These are phyloP conservation scores for Dioszegia aurantiaca DNA, from an alignment of 768 basidiomycete genomes.

Conservation along the genomic window DNA sequence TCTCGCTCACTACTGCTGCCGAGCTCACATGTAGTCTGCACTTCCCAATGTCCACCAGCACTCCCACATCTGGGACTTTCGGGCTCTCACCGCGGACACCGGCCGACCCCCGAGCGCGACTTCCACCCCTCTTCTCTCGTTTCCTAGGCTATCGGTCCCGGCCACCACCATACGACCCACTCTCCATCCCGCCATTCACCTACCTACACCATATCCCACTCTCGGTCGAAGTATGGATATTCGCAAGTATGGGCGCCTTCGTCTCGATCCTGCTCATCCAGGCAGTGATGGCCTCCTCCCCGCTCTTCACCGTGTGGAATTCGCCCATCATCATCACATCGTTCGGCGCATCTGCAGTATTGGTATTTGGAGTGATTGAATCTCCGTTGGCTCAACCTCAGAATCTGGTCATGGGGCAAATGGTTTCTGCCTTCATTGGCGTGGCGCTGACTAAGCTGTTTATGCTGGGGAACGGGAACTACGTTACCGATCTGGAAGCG, in stretches of 20 bases:
- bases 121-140: constrained; percentile 4
- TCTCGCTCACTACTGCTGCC: no score
- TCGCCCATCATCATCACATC: constrained; percentile 32
- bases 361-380: constrained; percentile 35
- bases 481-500: constrained; percentile 17
- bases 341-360: constrained; percentile 39
- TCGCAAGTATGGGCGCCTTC: constrained; percentile 31
- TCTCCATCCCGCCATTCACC: constrained; percentile 29
- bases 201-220: constrained; percentile 30
- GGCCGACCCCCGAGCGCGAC: neutral
- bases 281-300: constrained; percentile 22
- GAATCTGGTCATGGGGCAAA: constrained; percentile 35
- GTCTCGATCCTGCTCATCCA: constrained; percentile 33
- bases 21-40: no score
- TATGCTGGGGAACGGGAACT: constrained; percentile 10
- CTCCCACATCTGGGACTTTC: neutral
- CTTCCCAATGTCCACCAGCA: neutral
- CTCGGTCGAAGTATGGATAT: constrained; percentile 36
- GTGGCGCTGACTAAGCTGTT: constrained; percentile 34
- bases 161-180: constrained; percentile 1
- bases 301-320: constrained; percentile 17
- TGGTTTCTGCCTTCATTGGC: constrained; percentile 31
- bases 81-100: no score
- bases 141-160: constrained; percentile 9
- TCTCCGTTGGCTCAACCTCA: constrained; percentile 38